Base-by-base conservation (phyloP, 352 stramenopile genomes). In the Lagenidium sp. region DNA sequence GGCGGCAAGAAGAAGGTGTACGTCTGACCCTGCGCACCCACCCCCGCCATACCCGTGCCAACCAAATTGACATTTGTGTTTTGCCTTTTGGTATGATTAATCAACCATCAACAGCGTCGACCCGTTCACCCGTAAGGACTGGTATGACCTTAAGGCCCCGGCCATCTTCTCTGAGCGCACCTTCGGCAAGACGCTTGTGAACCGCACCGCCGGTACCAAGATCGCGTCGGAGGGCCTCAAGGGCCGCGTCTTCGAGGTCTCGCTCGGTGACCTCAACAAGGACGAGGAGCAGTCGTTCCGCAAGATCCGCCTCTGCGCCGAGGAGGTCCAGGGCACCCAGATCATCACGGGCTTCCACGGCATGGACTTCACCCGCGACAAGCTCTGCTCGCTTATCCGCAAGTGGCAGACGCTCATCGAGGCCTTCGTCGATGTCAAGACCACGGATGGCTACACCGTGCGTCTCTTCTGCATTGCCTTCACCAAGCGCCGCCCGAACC, bases 361-460 rank as follows among this genome's bases (percentile, higher is more conserved):
- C 67, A 95, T 96, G 82, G 80, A 93, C 63, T 86, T 96, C 47
- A 95, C 88, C 44, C 95, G 97, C 58, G 97, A 99, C 75, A 99
- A 99, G 83, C 86, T 99, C 50, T 99, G 95, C 87, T 98, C 90
- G 65, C 83, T 99, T 44, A 99, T 99, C 78, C 97, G 97, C 79
- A 99, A 99, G 91, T 99, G 97, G 94, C 82, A 99, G 78, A 98
- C 94, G 41, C 89, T 99, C 40, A 99, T 99, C 56, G 97, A 99
- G 71, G 95, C 85, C 20, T 97, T 97, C 60, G 96, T 99, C 38
- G 97, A 99, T 63, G 96, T 98, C 38, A 96, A 96, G 72, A 99
- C 97, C 52, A 99, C 95, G 40, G 97, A 99, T 63, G 96, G 96
- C 60, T 99, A 99, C 90, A 82, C 96, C 34, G 87, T 99, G 40